Evolutionary conservation across 305 asterid species (phyloP).

Genomic region (Andrographis paniculata): DNA sequence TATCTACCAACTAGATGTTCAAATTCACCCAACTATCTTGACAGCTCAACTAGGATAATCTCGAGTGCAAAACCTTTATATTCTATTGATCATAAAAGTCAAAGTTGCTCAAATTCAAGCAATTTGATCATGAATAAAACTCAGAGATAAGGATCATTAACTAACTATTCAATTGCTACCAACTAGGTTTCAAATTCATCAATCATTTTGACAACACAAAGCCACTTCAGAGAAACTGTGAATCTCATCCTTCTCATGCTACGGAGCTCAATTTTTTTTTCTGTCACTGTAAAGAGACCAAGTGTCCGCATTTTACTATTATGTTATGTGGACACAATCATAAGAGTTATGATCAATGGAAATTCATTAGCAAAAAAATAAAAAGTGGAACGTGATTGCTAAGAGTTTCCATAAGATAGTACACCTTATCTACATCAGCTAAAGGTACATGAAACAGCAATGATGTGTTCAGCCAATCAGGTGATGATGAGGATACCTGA

Average conservation of each 20-base stretch:
- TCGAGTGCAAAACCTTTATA: slow-evolving; percentile 1
- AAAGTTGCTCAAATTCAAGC: slow-evolving; percentile 7
- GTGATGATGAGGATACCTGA: slow-evolving; percentile 62
- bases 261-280: background rate
- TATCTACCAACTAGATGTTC: background rate
- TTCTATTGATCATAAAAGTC: background rate
- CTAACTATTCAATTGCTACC: slow-evolving; percentile 5
- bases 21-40: background rate
- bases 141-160: slow-evolving; percentile 6
- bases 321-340: slow-evolving; percentile 10
- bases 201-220: background rate
- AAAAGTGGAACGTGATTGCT: no score
- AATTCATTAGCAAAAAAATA: background rate
- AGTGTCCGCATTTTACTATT: background rate
- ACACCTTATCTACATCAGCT: slow-evolving; percentile 94
- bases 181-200: background rate
- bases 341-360: slow-evolving; percentile 2
- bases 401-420: no score
- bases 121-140: slow-evolving; percentile 1
- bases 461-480: slow-evolving; percentile 79
- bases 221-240: background rate
- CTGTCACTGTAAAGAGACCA: background rate
- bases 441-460: slow-evolving; percentile 73
- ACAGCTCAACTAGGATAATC: no score
- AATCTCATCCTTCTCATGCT: slow-evolving; percentile 2